phyloP scores from a whole-genome alignment of 1,284 basidiomycete species.

The Cutaneotrichosporon sp. region DNA sequence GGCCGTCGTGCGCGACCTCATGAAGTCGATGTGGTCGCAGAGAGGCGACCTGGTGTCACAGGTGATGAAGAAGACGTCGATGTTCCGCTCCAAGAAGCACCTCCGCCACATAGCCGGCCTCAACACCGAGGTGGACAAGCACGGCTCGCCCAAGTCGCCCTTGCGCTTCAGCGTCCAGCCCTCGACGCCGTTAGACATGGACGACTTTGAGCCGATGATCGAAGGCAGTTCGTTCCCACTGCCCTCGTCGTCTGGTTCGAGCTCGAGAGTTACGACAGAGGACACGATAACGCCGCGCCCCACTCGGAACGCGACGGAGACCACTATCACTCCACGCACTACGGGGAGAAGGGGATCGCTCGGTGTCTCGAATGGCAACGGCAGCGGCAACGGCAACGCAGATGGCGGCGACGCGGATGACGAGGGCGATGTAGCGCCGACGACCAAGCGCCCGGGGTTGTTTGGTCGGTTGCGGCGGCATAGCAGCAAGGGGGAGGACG shows the following conservation, averaged over 20 bases:
- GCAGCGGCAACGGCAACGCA: not conserved
- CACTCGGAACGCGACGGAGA: not conserved
- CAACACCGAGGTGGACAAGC: conserved; percentile 14
- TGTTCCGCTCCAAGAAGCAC: conserved; percentile 43
- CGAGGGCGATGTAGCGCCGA: not conserved
- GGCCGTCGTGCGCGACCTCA: conserved; percentile 66
- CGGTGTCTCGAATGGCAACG: not conserved
- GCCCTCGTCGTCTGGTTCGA: not conserved
- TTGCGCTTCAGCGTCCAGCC: conserved; percentile 22
- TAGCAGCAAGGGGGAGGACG: conserved; percentile 3
- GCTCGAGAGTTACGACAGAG: not conserved
- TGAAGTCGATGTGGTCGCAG: conserved; percentile 51
- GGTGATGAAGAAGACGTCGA: conserved; percentile 46
- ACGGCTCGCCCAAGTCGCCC: conserved; percentile 12
- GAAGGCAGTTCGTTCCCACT: not conserved
- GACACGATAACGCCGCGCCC: not conserved
- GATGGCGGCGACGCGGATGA: conserved; percentile 2
- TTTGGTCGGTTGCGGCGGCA: conserved; percentile 1
- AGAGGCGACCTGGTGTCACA: conserved; percentile 51
- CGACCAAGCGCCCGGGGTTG: not conserved
- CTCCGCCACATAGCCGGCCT: conserved; percentile 34
- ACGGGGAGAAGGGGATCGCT: not conserved
- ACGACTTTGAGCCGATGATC: conserved; percentile 7
- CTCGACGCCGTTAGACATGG: conserved; percentile 16
- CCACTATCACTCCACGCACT: not conserved